These are phyloP conservation scores for Carex sylvatica DNA, from an alignment of 202 grass and related monocot genomes.

Conservation along the genomic window DNA sequence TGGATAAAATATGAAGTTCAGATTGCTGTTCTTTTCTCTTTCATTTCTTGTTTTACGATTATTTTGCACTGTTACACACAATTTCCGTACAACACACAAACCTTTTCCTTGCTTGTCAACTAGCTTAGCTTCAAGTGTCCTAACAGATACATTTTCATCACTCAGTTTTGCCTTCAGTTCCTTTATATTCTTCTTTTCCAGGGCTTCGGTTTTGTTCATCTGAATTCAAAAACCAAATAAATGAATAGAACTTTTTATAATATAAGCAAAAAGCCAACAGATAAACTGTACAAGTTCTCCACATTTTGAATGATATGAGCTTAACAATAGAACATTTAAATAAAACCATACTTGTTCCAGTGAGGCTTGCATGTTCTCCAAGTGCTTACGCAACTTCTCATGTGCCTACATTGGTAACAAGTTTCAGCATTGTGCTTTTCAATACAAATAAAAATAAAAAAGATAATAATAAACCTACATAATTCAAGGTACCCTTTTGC, in stretches of 20 bases:
- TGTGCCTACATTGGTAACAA: conserved; percentile 39
- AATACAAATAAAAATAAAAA: neutral
- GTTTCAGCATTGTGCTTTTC: neutral
- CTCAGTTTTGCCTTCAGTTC: conserved; percentile 53
- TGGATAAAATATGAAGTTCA: conserved; percentile 12
- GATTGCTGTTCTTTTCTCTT: neutral
- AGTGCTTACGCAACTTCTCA: conserved; percentile 69
- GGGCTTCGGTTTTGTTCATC: conserved; percentile 51
- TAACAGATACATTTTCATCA: conserved; percentile 43
- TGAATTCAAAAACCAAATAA: conserved; percentile 27
- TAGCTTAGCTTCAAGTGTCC: conserved; percentile 42
- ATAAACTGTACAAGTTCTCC: neutral
- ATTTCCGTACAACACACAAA: conserved; percentile 10
- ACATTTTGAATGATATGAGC: neutral
- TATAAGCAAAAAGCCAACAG: neutral
- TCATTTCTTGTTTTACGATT: neutral
- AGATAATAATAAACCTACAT: neutral
- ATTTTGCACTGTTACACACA: neutral
- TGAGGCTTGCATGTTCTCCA: conserved; percentile 46
- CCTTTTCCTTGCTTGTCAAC: conserved; percentile 72
- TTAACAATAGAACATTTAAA: neutral
- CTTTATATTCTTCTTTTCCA: conserved; percentile 88
- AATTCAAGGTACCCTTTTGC: neutral
- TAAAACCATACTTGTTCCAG: conserved; percentile 63
- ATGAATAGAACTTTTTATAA: neutral